A percentile compares a stretch with the other conserved stretches of the same genome.
Conservation (phyloP, 2,329 filamentous ascomycete genomes). For the Acephala macrosclerotiorum region DNA sequence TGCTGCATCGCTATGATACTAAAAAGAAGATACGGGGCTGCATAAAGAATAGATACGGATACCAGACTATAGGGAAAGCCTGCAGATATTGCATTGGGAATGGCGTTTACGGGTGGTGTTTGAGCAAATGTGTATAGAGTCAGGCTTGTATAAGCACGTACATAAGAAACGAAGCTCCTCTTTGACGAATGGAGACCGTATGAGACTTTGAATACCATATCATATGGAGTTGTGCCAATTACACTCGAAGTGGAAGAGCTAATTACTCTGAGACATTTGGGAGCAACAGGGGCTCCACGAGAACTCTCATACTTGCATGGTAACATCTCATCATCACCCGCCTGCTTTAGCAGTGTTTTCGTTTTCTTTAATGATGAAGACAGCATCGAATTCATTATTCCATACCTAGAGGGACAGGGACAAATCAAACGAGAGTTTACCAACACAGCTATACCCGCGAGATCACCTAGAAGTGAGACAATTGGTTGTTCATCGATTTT, state of each 20-base stretch:
- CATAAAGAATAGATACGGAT: slow-evolving; percentile 23
- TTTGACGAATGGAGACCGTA: neutral
- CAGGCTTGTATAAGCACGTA: slow-evolving; percentile 18
- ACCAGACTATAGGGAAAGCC: slow-evolving; percentile 18
- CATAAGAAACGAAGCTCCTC: slow-evolving; percentile 20
- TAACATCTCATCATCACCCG: too few species aligned
- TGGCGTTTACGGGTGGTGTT: slow-evolving; percentile 25
- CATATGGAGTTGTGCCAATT: too few species aligned
- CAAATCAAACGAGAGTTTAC: too few species aligned
- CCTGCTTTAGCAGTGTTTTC: too few species aligned
- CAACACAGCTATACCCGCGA: too few species aligned
- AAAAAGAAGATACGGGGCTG: neutral
- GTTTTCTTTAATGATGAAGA: too few species aligned
- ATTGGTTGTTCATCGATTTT: neutral
- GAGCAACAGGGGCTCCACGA: too few species aligned
- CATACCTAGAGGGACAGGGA: too few species aligned
- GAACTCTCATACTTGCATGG: too few species aligned
- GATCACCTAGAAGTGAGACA: neutral
- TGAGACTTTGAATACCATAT: neutral
- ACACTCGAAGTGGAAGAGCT: too few species aligned
- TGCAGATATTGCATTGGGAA: slow-evolving; percentile 18
- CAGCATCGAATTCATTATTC: too few species aligned
- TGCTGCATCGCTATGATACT: slow-evolving; percentile 46
- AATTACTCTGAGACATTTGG: neutral
- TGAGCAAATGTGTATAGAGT: slow-evolving; percentile 22